A percentile compares a stretch with the other conserved stretches of the same genome.
phyloP scores from a whole-genome alignment of 208 protist genomes.

The Leishmania gerbilli region DNA sequence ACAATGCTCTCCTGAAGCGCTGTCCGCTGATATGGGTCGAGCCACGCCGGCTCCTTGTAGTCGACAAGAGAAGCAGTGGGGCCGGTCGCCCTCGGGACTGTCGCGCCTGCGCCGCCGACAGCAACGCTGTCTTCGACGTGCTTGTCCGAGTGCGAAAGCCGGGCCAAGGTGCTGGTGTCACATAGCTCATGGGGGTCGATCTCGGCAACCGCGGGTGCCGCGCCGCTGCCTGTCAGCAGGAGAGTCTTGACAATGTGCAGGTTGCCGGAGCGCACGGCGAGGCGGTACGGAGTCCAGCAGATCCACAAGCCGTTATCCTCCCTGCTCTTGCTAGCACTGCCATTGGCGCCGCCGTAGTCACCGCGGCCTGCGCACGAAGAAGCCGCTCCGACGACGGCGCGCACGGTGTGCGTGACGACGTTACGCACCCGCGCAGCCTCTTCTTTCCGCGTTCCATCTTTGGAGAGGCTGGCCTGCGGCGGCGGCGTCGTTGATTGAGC shows the following conservation, averaged over 20 bases:
- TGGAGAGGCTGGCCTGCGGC: not conserved
- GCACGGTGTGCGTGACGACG: slow-evolving; percentile 4
- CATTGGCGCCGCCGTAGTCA: not conserved
- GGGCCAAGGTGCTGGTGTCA: not conserved
- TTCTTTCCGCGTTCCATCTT: not conserved
- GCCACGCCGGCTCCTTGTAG: slow-evolving; percentile 58
- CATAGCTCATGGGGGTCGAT: not conserved
- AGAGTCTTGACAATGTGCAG: slow-evolving; percentile 20
- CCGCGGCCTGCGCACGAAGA: not conserved
- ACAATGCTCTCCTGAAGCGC: slow-evolving; percentile 67
- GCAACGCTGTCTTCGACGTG: not conserved
- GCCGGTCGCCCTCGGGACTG: not conserved
- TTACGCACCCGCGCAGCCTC: slow-evolving; percentile 11
- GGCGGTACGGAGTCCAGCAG: slow-evolving; percentile 50
- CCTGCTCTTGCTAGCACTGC: not conserved
- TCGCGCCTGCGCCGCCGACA: not conserved
- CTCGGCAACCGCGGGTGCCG: not conserved
- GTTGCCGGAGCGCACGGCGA: slow-evolving; percentile 46
- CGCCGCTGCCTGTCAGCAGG: slow-evolving; percentile 6
- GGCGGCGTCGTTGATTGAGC: not conserved
- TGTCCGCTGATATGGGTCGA: slow-evolving; percentile 55
- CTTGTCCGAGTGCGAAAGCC: not conserved
- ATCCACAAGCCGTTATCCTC: slow-evolving; percentile 26
- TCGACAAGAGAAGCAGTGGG: slow-evolving; percentile 33
- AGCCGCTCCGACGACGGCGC: not conserved